Base-by-base conservation (phyloP, 176 grass and related monocot species). In the Carex kokanica region DNA sequence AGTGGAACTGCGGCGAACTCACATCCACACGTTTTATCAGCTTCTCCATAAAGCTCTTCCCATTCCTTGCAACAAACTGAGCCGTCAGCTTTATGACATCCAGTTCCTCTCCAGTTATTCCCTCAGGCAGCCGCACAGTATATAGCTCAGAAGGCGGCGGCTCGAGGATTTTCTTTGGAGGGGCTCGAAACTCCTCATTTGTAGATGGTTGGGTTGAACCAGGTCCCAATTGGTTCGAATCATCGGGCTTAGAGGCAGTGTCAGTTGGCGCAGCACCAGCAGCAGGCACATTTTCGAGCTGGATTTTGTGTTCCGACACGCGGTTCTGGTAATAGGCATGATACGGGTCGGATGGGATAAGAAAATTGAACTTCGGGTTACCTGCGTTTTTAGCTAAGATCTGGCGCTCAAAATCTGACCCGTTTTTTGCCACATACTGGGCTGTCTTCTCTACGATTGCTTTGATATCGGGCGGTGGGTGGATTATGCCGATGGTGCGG, bases 31-130 rank as follows among this genome's bases (percentile, higher is more conserved):
- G 88, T 59, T 64, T 83, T 0, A 91, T 89, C 1, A 99, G 71
- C 75, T 63, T 89, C 11, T 88, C 87, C 60, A 95, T 62, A 81
- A 99, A 99, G 81, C 8, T 88, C 83, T 99, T 98, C 7, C 96
- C 96, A 9, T 98, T 95, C 18, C 96, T 62, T 0, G 96, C 96
- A 27, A 98, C 96, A 34, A 99, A 95, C 86, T 99, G 96, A 2
- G 96, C 93, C 0, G 96, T 99, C 2, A 99, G 88, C 92, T 95
- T 95, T 78, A 99, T 95, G 58, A 99, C 91, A 74, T 93, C 93
- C 64, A 95, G 59, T 84, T 99, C 96, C 83, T 99, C 96, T 36
- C 91, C 89, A 0, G 91, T 99, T 52, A 99, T 93, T 8, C 93
- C 96, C 83, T 99, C 93, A 0, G 96, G 96, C 1, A 99, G 71